These are phyloP conservation scores for Albugo candida DNA, from an alignment of 352 stramenopile species.

Conservation along the genomic window DNA sequence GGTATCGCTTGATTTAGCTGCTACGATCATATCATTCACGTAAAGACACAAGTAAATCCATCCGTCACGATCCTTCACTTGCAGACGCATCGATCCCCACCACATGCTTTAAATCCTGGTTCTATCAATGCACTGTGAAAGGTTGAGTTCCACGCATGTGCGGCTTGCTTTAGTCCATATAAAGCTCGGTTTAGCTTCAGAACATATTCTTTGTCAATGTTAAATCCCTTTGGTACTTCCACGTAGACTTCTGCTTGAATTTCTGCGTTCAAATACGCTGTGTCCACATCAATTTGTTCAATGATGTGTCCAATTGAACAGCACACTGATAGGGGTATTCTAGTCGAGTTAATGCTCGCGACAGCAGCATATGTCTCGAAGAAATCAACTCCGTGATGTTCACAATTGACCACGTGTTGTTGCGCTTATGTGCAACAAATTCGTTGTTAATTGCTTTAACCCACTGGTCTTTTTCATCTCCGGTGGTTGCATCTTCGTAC, in stretches of 20 bases:
- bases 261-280: conserved; percentile 10
- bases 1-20: too few species aligned
- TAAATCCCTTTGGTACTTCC: too few species aligned
- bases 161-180: neutral
- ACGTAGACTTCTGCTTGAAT: conserved; percentile 4
- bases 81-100: neutral
- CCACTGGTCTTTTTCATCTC: too few species aligned
- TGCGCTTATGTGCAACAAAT: neutral
- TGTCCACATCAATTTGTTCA: conserved; percentile 12
- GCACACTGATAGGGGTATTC: neutral
- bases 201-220: too few species aligned
- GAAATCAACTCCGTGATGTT: neutral
- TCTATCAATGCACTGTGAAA: neutral
- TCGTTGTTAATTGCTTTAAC: neutral
- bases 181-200: neutral
- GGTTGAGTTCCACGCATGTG: neutral
- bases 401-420: too few species aligned
- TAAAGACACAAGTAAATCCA: neutral
- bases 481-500: too few species aligned
- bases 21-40: too few species aligned
- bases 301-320: conserved; percentile 3
- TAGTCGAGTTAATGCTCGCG: neutral
- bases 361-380: neutral
- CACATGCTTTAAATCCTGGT: neutral
- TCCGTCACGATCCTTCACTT: neutral